Percentiles rank a stretch among this genome's conserved stretches.
These are phyloP conservation scores for Primulina tabacum DNA, from an alignment of 257 asterid species.

Conservation along the genomic window DNA sequence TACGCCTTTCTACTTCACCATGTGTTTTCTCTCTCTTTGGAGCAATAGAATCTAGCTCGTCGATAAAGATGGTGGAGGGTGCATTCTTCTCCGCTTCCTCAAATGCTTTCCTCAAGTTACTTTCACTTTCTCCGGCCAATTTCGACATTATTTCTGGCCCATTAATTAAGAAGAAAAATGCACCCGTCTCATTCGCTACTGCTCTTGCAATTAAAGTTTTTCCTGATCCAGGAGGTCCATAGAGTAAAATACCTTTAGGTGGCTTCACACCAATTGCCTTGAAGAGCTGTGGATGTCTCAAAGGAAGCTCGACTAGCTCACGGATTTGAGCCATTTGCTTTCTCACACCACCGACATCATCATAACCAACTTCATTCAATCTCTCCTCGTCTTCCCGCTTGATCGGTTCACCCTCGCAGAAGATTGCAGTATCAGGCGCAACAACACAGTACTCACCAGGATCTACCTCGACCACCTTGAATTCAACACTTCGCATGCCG, in stretches of 20 bases:
- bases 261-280: slow-evolving; percentile 49
- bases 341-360: slow-evolving; percentile 52
- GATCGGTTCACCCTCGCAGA: slow-evolving; percentile 48
- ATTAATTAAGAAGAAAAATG: slow-evolving; percentile 42
- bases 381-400: slow-evolving; percentile 43
- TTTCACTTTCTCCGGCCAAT: slow-evolving; percentile 50
- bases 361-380: slow-evolving; percentile 43
- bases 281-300: slow-evolving; percentile 48
- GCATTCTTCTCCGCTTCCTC: slow-evolving; percentile 52
- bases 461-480: slow-evolving; percentile 43
- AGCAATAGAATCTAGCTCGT: slow-evolving; percentile 48
- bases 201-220: slow-evolving; percentile 50
- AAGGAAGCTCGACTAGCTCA: slow-evolving; percentile 49
- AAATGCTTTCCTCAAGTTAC: slow-evolving; percentile 49
- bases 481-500: slow-evolving; percentile 50
- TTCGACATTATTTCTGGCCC: slow-evolving; percentile 53
- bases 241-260: slow-evolving; percentile 47
- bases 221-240: slow-evolving; percentile 54
- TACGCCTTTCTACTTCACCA: slow-evolving; percentile 49
- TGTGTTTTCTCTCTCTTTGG: slow-evolving; percentile 54
- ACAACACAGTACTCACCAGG: slow-evolving; percentile 49
- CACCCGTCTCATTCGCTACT: slow-evolving; percentile 52
- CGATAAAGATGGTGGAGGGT: slow-evolving; percentile 42
- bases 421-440: slow-evolving; percentile 49
- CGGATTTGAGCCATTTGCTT: slow-evolving; percentile 56